phyloP scores from a whole-genome alignment of 2,329 filamentous ascomycete species.

The Colletotrichum eleusines region DNA sequence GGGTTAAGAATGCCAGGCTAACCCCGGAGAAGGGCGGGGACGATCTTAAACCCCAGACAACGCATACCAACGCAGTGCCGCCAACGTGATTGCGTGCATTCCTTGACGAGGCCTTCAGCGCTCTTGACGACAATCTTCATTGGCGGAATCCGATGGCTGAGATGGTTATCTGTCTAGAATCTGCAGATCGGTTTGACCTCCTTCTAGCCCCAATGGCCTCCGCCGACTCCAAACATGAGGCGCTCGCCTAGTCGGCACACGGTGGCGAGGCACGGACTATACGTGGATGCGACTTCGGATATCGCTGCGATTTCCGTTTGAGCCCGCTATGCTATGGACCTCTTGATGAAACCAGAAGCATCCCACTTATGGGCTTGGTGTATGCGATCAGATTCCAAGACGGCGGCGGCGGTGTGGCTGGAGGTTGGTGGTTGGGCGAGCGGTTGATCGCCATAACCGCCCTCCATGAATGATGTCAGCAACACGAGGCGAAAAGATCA shows the following conservation, averaged over 20 bases:
- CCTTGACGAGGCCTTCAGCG: neutral
- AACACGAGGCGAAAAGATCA: neutral
- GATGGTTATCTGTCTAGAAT: conserved; percentile 21
- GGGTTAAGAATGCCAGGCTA: conserved; percentile 32
- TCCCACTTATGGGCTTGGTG: neutral
- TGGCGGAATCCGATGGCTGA: neutral
- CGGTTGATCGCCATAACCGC: neutral
- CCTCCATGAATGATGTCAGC: neutral
- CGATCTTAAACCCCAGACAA: conserved; percentile 13
- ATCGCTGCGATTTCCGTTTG: conserved; percentile 19
- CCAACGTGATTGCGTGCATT: conserved; percentile 17
- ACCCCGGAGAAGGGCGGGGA: neutral
- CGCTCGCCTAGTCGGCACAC: conserved; percentile 11
- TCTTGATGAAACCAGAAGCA: neutral
- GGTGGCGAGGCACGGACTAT: conserved; percentile 31
- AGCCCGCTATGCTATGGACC: neutral
- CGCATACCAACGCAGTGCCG: neutral
- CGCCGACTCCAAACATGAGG: conserved; percentile 32
- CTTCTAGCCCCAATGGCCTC: conserved; percentile 17
- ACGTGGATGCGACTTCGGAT: conserved; percentile 36
- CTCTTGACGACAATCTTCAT: neutral
- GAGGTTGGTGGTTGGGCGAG: neutral
- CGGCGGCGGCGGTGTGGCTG: neutral
- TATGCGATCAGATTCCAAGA: neutral
- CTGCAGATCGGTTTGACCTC: conserved; percentile 10